Percentiles rank a stretch among this genome's conserved stretches.
These are phyloP conservation scores for Candida maesae DNA, from an alignment of 805 yeast genomes.

Conservation along the genomic window DNA sequence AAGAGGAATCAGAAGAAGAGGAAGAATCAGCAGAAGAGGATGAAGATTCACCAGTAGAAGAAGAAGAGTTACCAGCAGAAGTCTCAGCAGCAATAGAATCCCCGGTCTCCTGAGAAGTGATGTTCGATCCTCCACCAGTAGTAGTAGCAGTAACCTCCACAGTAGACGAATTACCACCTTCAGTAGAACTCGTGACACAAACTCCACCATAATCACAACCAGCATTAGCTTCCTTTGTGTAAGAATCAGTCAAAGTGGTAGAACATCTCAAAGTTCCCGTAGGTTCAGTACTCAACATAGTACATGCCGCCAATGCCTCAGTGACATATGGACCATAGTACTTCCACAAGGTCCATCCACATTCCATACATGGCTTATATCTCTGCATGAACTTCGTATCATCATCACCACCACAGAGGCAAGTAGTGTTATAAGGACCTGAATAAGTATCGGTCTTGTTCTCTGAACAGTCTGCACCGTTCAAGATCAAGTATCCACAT, in stretches of 20 bases:
- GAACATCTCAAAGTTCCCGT: conserved; percentile 31
- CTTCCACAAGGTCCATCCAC: conserved; percentile 38
- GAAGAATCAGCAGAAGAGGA: not conserved
- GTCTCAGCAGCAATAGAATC: not conserved
- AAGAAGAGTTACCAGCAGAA: not conserved
- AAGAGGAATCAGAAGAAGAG: not conserved
- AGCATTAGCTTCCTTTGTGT: conserved; percentile 16
- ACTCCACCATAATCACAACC: conserved; percentile 13
- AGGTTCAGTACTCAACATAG: conserved; percentile 29
- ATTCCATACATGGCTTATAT: conserved; percentile 32
- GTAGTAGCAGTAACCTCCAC: not conserved
- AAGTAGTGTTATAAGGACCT: conserved; percentile 28
- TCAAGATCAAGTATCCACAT: conserved; percentile 31
- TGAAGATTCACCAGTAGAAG: not conserved
- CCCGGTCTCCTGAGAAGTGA: not conserved
- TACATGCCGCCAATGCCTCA: conserved; percentile 30
- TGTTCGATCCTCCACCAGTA: not conserved
- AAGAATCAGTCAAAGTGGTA: conserved; percentile 18
- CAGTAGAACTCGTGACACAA: too few relatives aligned
- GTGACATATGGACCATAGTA: conserved; percentile 32
- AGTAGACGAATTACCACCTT: conserved; percentile 5
- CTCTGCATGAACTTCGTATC: conserved; percentile 25
- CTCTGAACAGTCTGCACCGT: conserved; percentile 27
- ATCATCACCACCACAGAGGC: conserved; percentile 28
- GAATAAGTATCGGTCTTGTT: conserved; percentile 17